Conservation (phyloP, 257 asterid species). For the Capsicum pubescens region DNA sequence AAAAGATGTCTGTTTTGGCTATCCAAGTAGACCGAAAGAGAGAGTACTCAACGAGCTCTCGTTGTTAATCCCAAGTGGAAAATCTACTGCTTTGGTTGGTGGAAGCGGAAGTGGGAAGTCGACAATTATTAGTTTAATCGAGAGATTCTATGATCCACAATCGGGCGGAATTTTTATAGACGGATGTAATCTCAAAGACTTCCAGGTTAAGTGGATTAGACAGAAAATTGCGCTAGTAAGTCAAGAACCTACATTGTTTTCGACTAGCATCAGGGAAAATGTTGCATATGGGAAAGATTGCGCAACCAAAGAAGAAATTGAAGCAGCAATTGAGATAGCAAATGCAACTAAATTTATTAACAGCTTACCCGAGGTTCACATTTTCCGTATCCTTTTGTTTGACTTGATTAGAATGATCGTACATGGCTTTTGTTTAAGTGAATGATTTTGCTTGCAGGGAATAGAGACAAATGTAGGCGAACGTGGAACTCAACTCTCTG, state of each 20-base stretch:
- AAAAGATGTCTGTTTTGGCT: conserved; percentile 55
- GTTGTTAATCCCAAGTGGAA: conserved; percentile 58
- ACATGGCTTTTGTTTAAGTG: not conserved
- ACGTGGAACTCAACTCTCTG: conserved; percentile 79
- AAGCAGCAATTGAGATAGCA: conserved; percentile 66
- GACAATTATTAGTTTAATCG: conserved; percentile 69
- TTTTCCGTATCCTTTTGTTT: not conserved
- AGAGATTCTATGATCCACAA: conserved; percentile 79
- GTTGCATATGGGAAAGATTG: conserved; percentile 71
- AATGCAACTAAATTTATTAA: conserved; percentile 76
- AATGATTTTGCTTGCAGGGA: conserved; percentile 48
- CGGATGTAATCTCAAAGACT: conserved; percentile 61
- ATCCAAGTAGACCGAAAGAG: conserved; percentile 70
- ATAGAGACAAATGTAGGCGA: conserved; percentile 74
- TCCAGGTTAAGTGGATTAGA: conserved; percentile 76
- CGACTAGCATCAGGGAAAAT: conserved; percentile 71
- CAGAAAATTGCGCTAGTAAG: conserved; percentile 74
- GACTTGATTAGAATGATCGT: not conserved
- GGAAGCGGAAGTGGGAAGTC: conserved; percentile 89
- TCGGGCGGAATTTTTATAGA: conserved; percentile 66
- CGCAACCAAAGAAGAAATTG: conserved; percentile 66
- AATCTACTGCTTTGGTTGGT: conserved; percentile 72
- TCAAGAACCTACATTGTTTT: conserved; percentile 82
- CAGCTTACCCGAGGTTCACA: conserved; percentile 61
- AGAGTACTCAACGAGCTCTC: conserved; percentile 68